Evolutionary conservation across 1,284 basidiomycete species (phyloP), one percentile per base, ranked within the genome.

Genomic region (Wallemia mellicola): DNA sequence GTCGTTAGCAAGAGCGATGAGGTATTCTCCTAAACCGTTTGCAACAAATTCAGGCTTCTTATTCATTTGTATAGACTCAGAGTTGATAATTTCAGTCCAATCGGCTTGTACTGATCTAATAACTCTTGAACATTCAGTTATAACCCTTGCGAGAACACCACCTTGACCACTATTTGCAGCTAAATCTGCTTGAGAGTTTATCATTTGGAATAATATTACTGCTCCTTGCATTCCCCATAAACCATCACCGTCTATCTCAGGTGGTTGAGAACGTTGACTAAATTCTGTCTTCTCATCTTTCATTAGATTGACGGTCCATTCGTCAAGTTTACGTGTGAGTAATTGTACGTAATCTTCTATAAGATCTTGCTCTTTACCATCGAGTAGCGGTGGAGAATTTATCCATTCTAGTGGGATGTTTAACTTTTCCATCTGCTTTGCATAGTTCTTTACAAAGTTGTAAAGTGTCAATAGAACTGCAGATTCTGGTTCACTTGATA

Each of bases 1-100:
- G 72, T 98, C 92, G 72, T 98, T 98, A 59, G 91, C 91, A n/a
- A 98, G 78, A 22, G 91, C 91, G 66, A 98, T 91, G 67, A 84
- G 81, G 71, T 98, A 98, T 72, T 96, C 92, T 61, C 88, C 87
- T 60, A 98, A 73, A 1, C 94, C 92, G 17, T 81, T 81, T 1
- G 83, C 77, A 1, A 83, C 77, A 65, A 94, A 88, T 54, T 95
- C 88, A 1, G 88, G 84, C 67, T 83, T 83, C 67, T 91, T 86
- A 15, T 78, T 74, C 66, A 88, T 83, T 66, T 83, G 85, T 71
- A 85, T 86, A 72, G 80, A 82, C 69, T 99, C 94, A 24, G 75
- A 71, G 61, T 91, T 86, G 59, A 98, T 71, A 27, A 84, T 75
- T 64, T 80, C 80, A 60, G 81, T 76, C 92, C 92, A 98, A 65